Conservation (phyloP, 306 rosid species). For the Prunus mume region DNA sequence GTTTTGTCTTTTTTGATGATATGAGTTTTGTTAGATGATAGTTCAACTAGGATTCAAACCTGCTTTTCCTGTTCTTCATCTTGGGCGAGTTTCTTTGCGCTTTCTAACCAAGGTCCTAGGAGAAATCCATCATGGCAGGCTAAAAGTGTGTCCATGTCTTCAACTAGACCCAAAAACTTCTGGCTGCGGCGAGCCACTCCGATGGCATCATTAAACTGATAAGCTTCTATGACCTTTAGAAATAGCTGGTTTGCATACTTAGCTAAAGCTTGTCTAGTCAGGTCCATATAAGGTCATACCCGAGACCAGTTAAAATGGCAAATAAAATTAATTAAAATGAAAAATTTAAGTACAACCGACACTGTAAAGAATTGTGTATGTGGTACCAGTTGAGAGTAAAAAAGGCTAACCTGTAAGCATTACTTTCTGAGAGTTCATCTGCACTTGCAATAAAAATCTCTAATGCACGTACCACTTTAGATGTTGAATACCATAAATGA, state of each 20-base stretch:
- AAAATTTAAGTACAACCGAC: neutral
- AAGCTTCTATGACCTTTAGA: slow-evolving; percentile 59
- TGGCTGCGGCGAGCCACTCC: slow-evolving; percentile 41
- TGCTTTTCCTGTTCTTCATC: slow-evolving; percentile 68
- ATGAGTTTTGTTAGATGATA: neutral
- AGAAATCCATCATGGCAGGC: slow-evolving; percentile 91
- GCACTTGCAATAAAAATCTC: slow-evolving; percentile 65
- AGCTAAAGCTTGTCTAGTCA: slow-evolving; percentile 83
- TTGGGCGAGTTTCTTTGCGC: slow-evolving; percentile 75
- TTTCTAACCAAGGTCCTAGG: slow-evolving; percentile 83
- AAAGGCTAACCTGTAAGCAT: slow-evolving; percentile 54
- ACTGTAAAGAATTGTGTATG: neutral
- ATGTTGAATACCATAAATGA: slow-evolving; percentile 86
- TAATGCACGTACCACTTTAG: slow-evolving; percentile 70
- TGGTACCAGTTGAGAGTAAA: neutral
- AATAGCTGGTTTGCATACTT: slow-evolving; percentile 71
- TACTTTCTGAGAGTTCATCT: slow-evolving; percentile 51
- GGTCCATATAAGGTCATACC: slow-evolving; percentile 86
- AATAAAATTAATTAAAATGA: neutral
- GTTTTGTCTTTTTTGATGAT: slow-evolving; percentile 1
- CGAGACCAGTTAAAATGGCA: slow-evolving; percentile 21
- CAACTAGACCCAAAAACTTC: slow-evolving; percentile 62
- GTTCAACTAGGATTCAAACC: slow-evolving; percentile 37
- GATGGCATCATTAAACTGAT: slow-evolving; percentile 38
- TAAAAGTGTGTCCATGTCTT: slow-evolving; percentile 69